These are phyloP conservation scores for Corrigiola litoralis DNA, from an alignment of 179 eudicot species.

Conservation along the genomic window DNA sequence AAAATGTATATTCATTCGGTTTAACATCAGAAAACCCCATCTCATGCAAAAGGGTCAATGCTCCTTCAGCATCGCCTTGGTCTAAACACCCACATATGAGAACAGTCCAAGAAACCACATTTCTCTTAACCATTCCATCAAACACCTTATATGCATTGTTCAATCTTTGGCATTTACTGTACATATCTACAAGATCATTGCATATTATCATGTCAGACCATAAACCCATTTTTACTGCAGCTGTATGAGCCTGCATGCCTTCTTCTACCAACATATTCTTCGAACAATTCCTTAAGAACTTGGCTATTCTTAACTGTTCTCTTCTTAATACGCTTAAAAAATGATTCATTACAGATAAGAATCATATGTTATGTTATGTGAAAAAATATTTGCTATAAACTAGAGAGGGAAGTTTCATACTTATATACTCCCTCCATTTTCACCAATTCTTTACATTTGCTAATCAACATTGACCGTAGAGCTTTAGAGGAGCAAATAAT, in stretches of 20 bases:
- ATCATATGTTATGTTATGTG: no score
- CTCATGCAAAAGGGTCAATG: constrained; percentile 35
- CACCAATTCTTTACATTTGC: no score
- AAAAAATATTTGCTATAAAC: no score
- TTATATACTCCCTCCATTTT: no score
- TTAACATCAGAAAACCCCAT: constrained; percentile 50
- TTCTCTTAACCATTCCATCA: constrained; percentile 50
- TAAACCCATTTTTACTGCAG: constrained; percentile 40
- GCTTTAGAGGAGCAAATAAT: no score
- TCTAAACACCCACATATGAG: constrained; percentile 53
- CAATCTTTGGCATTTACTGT: constrained; percentile 42
- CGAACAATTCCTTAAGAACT: constrained; percentile 46
- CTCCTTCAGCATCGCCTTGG: constrained; percentile 33
- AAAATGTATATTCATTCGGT: constrained; percentile 72
- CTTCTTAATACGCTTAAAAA: constrained; percentile 24
- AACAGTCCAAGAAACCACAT: constrained; percentile 67
- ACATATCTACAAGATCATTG: constrained; percentile 57
- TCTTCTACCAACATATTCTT: constrained; percentile 29
- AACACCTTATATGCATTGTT: constrained; percentile 47
- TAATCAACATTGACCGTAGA: no score
- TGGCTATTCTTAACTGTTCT: constrained; percentile 44
- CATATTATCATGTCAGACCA: constrained; percentile 44
- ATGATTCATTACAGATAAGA: constrained; percentile 26
- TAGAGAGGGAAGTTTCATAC: no score
- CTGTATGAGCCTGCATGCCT: constrained; percentile 54